Base-by-base conservation (phyloP, 2,329 filamentous ascomycete species). In the Penicillium oxalicum region DNA sequence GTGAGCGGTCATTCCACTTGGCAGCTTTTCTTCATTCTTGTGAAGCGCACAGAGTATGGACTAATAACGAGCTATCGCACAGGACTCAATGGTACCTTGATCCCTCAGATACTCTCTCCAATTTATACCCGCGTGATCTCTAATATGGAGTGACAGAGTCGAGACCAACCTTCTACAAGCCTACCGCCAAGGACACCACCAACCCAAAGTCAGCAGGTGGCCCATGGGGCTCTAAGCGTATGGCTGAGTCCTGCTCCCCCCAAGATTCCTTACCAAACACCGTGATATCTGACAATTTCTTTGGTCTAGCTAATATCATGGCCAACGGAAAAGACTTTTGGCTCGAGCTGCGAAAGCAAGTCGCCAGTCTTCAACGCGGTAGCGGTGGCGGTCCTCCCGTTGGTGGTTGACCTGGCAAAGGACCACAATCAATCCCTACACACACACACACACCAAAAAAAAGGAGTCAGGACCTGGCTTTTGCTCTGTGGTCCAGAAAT, bases 311-410 rank as follows among this genome's bases (percentile, higher is more conserved):
- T 33, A 74, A 74, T 49, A 65, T 65, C 2, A 75, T 75, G 74
- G 69, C 67, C 4, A 75, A 69, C 50, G 72, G 72, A 7, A 75
- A 72, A 58, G 74, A 75, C 51, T 76, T 76, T 60, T 75, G 74
- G 58, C 61, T 74, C 42, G 74, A 76, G 51, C 66, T 76, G 28
- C 70, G 73, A 36, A 75, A 74, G 56, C 74, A 76, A 53, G 60
- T 76, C 9, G 63, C 70, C 1, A 56, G 65, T 9, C 57, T 74
- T 36, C 71, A 68, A 36, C 66, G 71, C 48, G 60, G 59, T 24
- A 68, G 68, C 33, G 67, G 68, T 50, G 59, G 59, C 29, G 66
- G 57, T 8, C 65, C 58, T 52, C 59, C 64, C 9, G 58, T 66
- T 13, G 68, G 68, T 29, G 67, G 68, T 46, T 71, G 57, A 69